Percentiles rank a stretch among this genome's conserved stretches.
Conservation (phyloP, 2,329 filamentous ascomycete genomes). For the Hypoxylon sp. region DNA sequence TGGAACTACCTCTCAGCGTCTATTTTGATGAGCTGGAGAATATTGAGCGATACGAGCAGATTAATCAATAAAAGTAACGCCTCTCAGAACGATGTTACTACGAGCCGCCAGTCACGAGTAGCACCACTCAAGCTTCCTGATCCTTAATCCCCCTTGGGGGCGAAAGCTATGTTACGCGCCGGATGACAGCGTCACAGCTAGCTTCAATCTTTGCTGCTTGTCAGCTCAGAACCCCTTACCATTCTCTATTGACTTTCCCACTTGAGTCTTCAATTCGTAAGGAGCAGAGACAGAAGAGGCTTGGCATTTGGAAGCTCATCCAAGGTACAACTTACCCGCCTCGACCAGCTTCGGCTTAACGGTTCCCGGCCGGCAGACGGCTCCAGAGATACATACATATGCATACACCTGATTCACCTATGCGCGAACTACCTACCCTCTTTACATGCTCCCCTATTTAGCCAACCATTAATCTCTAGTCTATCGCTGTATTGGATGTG, state of each 20-base stretch:
- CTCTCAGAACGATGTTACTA: conserved; percentile 23
- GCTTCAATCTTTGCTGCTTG: conserved; percentile 20
- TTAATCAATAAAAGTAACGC: conserved; percentile 9
- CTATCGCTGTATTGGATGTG: conserved; percentile 12
- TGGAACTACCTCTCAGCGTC: conserved; percentile 3
- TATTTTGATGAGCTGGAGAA: conserved; percentile 7
- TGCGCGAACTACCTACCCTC: conserved; percentile 15
- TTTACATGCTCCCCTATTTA: conserved; percentile 25
- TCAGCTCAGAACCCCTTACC: conserved; percentile 9
- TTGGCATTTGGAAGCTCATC: conserved; percentile 16
- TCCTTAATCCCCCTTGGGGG: conserved; percentile 20
- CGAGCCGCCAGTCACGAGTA: conserved; percentile 34
- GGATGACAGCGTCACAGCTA: conserved; percentile 28
- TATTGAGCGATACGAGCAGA: conserved; percentile 13
- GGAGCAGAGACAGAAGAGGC: conserved; percentile 5
- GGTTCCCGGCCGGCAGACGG: conserved; percentile 23
- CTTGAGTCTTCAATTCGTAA: conserved; percentile 4
- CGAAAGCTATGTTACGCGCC: conserved; percentile 19
- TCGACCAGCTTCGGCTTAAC: conserved; percentile 28
- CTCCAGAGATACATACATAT: conserved; percentile 6
- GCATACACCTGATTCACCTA: conserved; percentile 10
- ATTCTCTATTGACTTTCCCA: conserved; percentile 2
- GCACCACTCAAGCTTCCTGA: conserved; percentile 34
- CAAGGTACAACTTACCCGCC: conserved; percentile 30
- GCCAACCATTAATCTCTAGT: conserved; percentile 31